Percentiles rank a stretch among this genome's conserved stretches.
These are phyloP conservation scores for Condylostoma magnum DNA, from an alignment of 169 alveolate species.

Conservation along the genomic window DNA sequence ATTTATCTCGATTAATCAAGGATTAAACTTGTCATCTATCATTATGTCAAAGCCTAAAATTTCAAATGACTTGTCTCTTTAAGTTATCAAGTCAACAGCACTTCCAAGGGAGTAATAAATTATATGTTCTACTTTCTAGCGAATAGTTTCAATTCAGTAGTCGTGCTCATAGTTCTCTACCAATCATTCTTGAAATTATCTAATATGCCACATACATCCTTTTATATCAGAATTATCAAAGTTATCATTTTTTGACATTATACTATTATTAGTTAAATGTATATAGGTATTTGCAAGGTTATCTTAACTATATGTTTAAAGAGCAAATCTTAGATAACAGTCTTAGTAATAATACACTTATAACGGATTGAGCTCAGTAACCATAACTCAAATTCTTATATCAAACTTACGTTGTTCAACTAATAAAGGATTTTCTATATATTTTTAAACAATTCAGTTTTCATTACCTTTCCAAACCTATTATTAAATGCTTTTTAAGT, in stretches of 20 bases:
- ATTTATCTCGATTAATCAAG: conserved; percentile 75
- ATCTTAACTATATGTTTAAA: too few relatives aligned
- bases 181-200: neutral
- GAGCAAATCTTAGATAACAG: too few relatives aligned
- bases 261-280: neutral
- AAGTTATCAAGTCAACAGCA: too few relatives aligned
- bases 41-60: conserved; percentile 84
- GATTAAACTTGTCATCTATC: conserved; percentile 56
- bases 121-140: too few relatives aligned
- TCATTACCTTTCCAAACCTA: neutral
- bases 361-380: too few relatives aligned
- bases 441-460: neutral
- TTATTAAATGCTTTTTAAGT: neutral
- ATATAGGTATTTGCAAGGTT: neutral
- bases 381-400: too few relatives aligned
- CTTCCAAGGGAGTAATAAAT: too few relatives aligned
- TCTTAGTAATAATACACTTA: too few relatives aligned
- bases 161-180: neutral
- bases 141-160: neutral
- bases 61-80: too few relatives aligned
- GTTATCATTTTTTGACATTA: neutral
- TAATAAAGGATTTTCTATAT: too few relatives aligned
- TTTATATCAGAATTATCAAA: neutral
- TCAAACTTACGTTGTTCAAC: too few relatives aligned
- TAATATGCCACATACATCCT: neutral